Percentiles rank a stretch among this genome's conserved stretches.
Conservation (phyloP, 2,329 filamentous ascomycete genomes). For the Colletotrichum sp. region DNA sequence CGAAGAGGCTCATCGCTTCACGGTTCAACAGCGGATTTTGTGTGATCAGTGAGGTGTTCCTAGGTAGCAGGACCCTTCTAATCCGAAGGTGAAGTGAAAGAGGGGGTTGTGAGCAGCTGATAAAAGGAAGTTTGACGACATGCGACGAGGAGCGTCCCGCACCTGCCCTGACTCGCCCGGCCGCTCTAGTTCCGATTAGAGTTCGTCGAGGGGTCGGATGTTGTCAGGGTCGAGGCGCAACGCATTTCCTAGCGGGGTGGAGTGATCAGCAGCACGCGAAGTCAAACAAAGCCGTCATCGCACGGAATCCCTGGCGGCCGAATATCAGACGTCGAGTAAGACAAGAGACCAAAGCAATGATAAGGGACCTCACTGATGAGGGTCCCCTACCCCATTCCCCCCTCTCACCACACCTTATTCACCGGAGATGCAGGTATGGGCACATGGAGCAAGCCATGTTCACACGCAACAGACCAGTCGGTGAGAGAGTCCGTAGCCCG, state of each 20-base stretch:
- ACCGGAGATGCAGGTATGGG: neutral
- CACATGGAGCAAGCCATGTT: neutral
- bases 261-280: neutral
- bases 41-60: neutral
- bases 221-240: neutral
- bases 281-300: neutral
- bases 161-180: slow-evolving; percentile 5
- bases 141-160: neutral
- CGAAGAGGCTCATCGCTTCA: slow-evolving; percentile 4
- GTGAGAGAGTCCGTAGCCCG: neutral
- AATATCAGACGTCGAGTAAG: neutral
- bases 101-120: neutral
- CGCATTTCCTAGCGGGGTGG: neutral
- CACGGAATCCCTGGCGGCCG: neutral
- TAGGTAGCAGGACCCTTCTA: neutral
- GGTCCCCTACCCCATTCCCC: neutral
- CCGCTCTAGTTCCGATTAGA: neutral
- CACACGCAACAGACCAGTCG: neutral
- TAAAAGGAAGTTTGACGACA: neutral
- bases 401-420: neutral
- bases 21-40: neutral
- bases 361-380: neutral
- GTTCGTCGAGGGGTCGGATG: slow-evolving; percentile 4
- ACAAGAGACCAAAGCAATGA: neutral
- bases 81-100: fast-evolving